phyloP scores from a whole-genome alignment of 768 basidiomycete genomes.

The Phylloporus rhodoxanthus region DNA sequence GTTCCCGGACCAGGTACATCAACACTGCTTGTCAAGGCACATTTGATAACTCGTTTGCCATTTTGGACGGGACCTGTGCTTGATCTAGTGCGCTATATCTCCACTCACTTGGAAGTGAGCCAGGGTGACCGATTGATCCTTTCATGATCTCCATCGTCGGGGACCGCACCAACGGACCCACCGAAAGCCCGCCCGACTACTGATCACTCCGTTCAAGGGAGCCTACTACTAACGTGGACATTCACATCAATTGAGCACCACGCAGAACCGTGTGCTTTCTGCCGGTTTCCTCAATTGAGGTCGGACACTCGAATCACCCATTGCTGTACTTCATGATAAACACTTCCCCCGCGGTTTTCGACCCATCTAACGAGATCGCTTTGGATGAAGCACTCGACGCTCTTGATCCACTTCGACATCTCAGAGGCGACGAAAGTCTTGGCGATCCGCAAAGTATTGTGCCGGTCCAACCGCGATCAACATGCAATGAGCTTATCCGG shows the following conservation, averaged over 20 bases:
- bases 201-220: no score
- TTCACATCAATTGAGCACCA: no score
- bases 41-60: constrained; percentile 11
- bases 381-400: constrained; percentile 50
- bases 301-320: no score
- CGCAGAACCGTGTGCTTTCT: background rate
- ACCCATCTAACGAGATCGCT: constrained; percentile 33
- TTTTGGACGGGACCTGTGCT: background rate
- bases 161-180: no score
- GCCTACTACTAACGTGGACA: no score
- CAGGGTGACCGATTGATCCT: no score
- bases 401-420: constrained; percentile 57
- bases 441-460: constrained; percentile 32
- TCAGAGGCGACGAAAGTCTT: constrained; percentile 39
- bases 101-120: background rate
- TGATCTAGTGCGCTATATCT: constrained; percentile 5
- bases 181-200: no score
- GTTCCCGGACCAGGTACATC: constrained; percentile 2
- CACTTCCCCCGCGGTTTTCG: constrained; percentile 1
- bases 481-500: constrained; percentile 42
- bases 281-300: background rate
- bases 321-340: background rate
- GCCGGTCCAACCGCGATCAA: constrained; percentile 50
- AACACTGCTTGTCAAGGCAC: constrained; percentile 17
- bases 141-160: no score